Base-by-base conservation (phyloP, 2,329 filamentous ascomycete genomes). In the Phaeosphaeria sp. region DNA sequence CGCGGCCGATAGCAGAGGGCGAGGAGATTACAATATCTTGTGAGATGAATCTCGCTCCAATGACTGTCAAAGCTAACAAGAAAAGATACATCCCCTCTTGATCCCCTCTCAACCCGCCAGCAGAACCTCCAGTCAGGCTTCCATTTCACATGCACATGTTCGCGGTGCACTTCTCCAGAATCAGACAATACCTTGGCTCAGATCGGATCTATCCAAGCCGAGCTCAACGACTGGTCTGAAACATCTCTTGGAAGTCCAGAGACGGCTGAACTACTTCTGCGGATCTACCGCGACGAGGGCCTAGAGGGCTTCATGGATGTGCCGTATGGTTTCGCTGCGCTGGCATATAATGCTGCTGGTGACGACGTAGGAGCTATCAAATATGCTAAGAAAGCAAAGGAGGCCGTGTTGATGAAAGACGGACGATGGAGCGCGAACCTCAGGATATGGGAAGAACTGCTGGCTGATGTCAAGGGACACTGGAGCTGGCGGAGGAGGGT, bases 11-110 rank as follows among this genome's bases (percentile, higher is more conserved):
- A 22, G 58, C 56, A 13, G 18, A 62, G 20, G 77, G 72, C 13
- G 77, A 79, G 48, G 79, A 81, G 57, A 76, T 81, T 6, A 77
- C 71, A 0, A 79, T 81, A 22, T 74, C 78, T n/a, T 81, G 69
- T 72, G 66, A 30, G 52, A 42, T 6, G 13, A 27, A 20, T n/a
- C 30, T 6, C 30, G 7, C 18, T 4, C 20, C 6, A 36, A 17
- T 15, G 5, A 3, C 30, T 36, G 10, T 10, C n/a, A 41, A 15
- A 7, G 9, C 11, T 21, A 5, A 13, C n/a, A 4, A 22, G 2
- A 15, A 3, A 47, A 73, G 72, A 80, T 43, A 75, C 77, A 15
- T 74, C 74, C 13, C 74, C 78, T 0, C 63, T 80, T 4, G 71
- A 76, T n/a, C 59, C 54, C 68, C 2, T 50, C 59, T 6, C 36